Percentiles rank a stretch among this genome's conserved stretches.
Evolutionary conservation across 2,329 filamentous ascomycete species (phyloP).

Genomic region (Ilyonectria sp.): DNA sequence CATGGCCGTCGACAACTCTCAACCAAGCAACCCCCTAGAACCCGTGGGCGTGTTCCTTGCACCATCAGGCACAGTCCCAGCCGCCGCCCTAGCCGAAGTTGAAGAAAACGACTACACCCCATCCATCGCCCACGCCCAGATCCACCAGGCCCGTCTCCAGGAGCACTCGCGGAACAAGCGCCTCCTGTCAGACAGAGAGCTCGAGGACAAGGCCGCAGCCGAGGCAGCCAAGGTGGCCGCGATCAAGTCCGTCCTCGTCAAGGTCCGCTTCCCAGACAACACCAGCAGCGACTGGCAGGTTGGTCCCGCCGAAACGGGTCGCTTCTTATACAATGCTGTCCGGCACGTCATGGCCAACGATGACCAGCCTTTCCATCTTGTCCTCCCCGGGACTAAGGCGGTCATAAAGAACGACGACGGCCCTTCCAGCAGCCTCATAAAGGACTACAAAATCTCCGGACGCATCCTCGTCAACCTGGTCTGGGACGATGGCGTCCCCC

Average conservation of each 20-base stretch:
- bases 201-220: constrained; percentile 78
- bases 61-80: constrained; percentile 80
- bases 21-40: constrained; percentile 55
- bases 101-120: constrained; percentile 84
- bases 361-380: constrained; percentile 79
- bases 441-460: constrained; percentile 78
- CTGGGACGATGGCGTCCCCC: constrained; percentile 78
- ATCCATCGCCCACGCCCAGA: constrained; percentile 81
- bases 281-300: constrained; percentile 83
- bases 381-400: constrained; percentile 71
- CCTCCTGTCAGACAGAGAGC: constrained; percentile 86
- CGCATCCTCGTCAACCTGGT: constrained; percentile 82
- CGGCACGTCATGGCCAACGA: constrained; percentile 77
- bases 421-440: constrained; percentile 73
- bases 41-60: constrained; percentile 84
- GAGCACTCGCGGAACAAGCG: constrained; percentile 79
- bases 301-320: constrained; percentile 76
- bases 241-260: constrained; percentile 79
- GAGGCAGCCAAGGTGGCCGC: constrained; percentile 76
- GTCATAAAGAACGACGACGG: constrained; percentile 63
- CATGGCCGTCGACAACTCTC: constrained; percentile 43
- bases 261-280: constrained; percentile 90
- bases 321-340: constrained; percentile 82
- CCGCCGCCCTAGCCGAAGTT: constrained; percentile 77
- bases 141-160: constrained; percentile 79